Evolutionary conservation across 208 protist genomes (phyloP).

Genomic region (Porcisia hertigi): DNA sequence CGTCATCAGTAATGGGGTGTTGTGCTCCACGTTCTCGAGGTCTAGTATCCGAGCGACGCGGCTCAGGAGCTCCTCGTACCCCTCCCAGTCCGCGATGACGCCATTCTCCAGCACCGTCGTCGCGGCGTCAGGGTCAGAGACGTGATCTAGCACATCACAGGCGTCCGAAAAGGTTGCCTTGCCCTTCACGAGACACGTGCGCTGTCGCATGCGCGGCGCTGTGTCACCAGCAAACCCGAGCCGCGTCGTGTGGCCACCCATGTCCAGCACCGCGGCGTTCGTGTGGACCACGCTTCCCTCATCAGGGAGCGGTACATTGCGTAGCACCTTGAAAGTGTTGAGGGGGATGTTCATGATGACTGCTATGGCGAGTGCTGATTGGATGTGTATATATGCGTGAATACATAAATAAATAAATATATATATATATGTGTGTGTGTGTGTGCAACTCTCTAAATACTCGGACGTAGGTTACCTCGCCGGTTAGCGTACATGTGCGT

Average conservation of each 20-base stretch:
- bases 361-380: neutral
- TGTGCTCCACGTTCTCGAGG: constrained; percentile 50
- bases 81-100: constrained; percentile 80
- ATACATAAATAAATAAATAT: neutral
- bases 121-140: constrained; percentile 16
- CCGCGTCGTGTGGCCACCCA: constrained; percentile 82
- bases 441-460: neutral
- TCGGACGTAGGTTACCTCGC: neutral
- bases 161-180: constrained; percentile 51
- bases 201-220: constrained; percentile 72
- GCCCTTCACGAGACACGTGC: constrained; percentile 59
- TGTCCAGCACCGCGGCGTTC: constrained; percentile 84
- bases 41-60: constrained; percentile 73
- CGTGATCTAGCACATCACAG: constrained; percentile 33
- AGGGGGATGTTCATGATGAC: constrained; percentile 75
- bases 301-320: constrained; percentile 87
- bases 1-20: constrained; percentile 84
- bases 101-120: constrained; percentile 56
- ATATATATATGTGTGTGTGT: neutral
- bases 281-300: constrained; percentile 79
- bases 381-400: neutral
- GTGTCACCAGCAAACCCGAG: constrained; percentile 89
- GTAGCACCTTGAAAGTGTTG: constrained; percentile 86
- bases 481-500: neutral
- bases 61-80: constrained; percentile 81